Percentiles rank a stretch among this genome's conserved stretches.
These are phyloP conservation scores for Magnusiomyces suaveolens DNA, from an alignment of 1,139 yeast genomes.

Conservation along the genomic window DNA sequence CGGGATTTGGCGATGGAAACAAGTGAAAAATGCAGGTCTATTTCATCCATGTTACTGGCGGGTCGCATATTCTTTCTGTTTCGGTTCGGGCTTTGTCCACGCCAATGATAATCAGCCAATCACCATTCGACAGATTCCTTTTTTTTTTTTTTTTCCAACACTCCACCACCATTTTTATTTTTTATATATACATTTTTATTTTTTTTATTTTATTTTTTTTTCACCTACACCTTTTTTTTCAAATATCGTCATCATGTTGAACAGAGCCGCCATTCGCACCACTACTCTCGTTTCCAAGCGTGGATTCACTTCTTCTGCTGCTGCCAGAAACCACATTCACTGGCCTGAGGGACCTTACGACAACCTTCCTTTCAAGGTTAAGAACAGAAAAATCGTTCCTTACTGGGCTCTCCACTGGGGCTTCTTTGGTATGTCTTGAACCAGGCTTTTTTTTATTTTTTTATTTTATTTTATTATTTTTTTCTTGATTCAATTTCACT, in stretches of 20 bases:
- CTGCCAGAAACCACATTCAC: slow-evolving; percentile 34
- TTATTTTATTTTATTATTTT: not conserved
- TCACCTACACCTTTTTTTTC: not conserved
- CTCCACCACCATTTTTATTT: too few species aligned
- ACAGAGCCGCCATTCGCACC: slow-evolving; percentile 22
- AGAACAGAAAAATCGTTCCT: slow-evolving; percentile 75
- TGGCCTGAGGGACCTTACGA: slow-evolving; percentile 79
- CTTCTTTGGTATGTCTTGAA: slow-evolving; percentile 45
- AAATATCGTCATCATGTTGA: slow-evolving; percentile 16
- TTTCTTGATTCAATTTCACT: not conserved
- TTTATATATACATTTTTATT: not conserved
- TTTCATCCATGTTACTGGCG: too few species aligned
- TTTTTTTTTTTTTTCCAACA: too few species aligned
- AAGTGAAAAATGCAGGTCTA: too few species aligned
- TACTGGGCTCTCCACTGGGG: slow-evolving; percentile 74
- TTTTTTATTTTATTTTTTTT: slow-evolving; percentile 3
- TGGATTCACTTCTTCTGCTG: slow-evolving; percentile 28
- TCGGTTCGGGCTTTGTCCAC: too few species aligned
- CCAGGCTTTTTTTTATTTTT: not conserved
- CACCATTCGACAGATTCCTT: too few species aligned
- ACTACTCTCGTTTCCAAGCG: slow-evolving; percentile 21
- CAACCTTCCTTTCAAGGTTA: slow-evolving; percentile 89
- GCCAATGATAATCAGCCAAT: too few species aligned
- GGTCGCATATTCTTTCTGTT: too few species aligned
- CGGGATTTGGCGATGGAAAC: too few species aligned